Base-by-base conservation (phyloP, 2,329 filamentous ascomycete genomes). In the Tolypocladium inflatum region DNA sequence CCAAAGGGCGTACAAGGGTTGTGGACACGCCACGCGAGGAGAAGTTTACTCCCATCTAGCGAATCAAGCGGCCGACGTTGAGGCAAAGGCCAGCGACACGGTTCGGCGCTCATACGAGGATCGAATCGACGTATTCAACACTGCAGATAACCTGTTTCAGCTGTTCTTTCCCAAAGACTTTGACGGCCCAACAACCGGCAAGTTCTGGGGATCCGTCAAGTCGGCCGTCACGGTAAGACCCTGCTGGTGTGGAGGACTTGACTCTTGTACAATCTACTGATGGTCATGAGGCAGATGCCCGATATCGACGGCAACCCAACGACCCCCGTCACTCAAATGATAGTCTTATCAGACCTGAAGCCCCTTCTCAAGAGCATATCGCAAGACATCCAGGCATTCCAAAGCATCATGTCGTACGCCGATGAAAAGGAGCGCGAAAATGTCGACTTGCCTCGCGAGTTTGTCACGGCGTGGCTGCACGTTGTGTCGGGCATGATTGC, bases 201-300 rank as follows among this genome's bases (percentile, higher is more conserved):
- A 76, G 57, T 79, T 71, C 56, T 80, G 76, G 77, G 77, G 75
- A 2, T 73, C 76, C n/a, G 43, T 76, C 0, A 65, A 65, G 57
- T 59, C 56, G 2, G 30, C 72, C 6, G 59, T 74, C 5, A 50
- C 58, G 41, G 73, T 74, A 63, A 63, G 67, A 57, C 26, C 5
- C 30, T 21, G 9, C 19, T 19, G 48, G 3, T 2, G 19, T 3
- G 11, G 26, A 51, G 17, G 10, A 9, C 8, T 9, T 13, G 9
- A 11, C 5, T 35, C 4, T 11, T 10, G 48, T 4, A 11, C n/a
- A 17, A 4, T 35, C 48, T 51, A 51, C 35, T 15, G 17, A 21
- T 10, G 57, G 48, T 52, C 9, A 35, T 26, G 35, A 53, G 23
- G 23, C 54, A 56, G 63, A 65, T 60, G 48, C 52, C 57, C 8